Evolutionary conservation across 1,284 basidiomycete genomes (phyloP).

Genomic region (Rhizoctonia solani): DNA sequence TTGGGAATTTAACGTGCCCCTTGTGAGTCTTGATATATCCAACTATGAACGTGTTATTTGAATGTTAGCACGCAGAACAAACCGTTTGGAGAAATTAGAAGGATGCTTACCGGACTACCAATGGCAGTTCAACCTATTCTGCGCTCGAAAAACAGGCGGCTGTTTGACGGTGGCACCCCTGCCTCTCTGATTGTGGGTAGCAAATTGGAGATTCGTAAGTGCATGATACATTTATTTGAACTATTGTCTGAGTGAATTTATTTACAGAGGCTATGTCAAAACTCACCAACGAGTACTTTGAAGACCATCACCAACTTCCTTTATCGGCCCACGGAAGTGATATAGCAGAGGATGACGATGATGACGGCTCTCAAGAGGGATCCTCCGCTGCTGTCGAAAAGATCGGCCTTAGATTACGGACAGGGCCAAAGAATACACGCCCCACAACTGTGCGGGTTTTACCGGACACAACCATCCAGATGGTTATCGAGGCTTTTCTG

Average conservation of each 20-base stretch:
- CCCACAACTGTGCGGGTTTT: slow-evolving; percentile 20
- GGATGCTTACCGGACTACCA: slow-evolving; percentile 31
- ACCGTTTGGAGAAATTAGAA: slow-evolving; percentile 23
- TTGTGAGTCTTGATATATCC: background rate
- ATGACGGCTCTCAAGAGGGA: slow-evolving; percentile 6
- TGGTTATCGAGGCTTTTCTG: slow-evolving; percentile 22
- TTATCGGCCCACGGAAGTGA: slow-evolving; percentile 16
- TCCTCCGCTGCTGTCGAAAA: slow-evolving; percentile 22
- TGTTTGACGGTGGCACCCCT: slow-evolving; percentile 29
- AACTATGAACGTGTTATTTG: background rate
- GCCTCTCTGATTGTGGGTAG: slow-evolving; percentile 13
- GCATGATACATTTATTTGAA: background rate
- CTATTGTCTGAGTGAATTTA: background rate
- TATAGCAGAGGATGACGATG: slow-evolving; percentile 5
- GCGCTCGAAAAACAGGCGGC: background rate
- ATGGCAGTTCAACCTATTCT: background rate
- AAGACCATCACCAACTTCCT: slow-evolving; percentile 23
- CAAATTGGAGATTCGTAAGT: slow-evolving; percentile 29
- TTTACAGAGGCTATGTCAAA: slow-evolving; percentile 29
- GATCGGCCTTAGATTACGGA: slow-evolving; percentile 9
- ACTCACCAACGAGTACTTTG: slow-evolving; percentile 21
- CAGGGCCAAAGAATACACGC: slow-evolving; percentile 19
- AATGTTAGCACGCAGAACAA: slow-evolving; percentile 20
- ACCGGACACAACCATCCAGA: slow-evolving; percentile 10
- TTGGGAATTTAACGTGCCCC: slow-evolving; percentile 26